Percentiles rank a stretch among this genome's conserved stretches.
Evolutionary conservation across 495 filamentous ascomycete species (phyloP).

Genomic region (Penicillium cosmopolitanum): DNA sequence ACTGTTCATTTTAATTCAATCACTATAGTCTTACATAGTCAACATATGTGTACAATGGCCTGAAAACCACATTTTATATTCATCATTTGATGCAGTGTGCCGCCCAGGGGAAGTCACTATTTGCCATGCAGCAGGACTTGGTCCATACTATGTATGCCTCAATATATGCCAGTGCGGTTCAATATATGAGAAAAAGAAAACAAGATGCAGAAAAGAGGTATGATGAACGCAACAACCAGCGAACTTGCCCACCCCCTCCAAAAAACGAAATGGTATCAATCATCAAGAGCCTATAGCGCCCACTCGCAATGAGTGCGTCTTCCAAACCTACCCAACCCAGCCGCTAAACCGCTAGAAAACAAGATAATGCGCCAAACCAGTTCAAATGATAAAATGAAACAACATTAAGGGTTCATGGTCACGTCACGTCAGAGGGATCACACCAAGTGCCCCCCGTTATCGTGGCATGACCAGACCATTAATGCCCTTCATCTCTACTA

Average conservation of each 20-base stretch:
- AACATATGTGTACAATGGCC: not conserved
- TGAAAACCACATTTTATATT: not conserved
- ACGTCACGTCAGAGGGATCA: conserved; percentile 23
- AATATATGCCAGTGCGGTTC: not conserved
- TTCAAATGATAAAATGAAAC: conserved; percentile 7
- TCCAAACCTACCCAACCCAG: conserved; percentile 1
- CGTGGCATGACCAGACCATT: conserved; percentile 49
- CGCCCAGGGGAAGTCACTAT: not conserved
- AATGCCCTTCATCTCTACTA: conserved; percentile 48
- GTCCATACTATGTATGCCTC: not conserved
- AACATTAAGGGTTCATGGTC: conserved; percentile 28
- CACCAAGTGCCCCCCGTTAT: conserved; percentile 19
- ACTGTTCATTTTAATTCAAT: too few species aligned
- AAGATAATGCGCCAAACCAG: conserved; percentile 13
- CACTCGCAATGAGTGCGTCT: conserved; percentile 9
- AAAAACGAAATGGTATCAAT: conserved; percentile 27
- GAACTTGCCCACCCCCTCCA: not conserved
- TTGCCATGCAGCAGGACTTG: not conserved
- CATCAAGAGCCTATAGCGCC: conserved; percentile 18
- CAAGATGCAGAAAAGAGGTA: not conserved
- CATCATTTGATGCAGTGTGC: not conserved
- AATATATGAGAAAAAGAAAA: not conserved
- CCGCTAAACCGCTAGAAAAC: conserved; percentile 23
- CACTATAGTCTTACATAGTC: too few species aligned
- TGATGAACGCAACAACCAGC: not conserved